Percentiles rank a stretch among this genome's conserved stretches.
phyloP scores from a whole-genome alignment of 768 basidiomycete species.

The Rubroboletus satanas region DNA sequence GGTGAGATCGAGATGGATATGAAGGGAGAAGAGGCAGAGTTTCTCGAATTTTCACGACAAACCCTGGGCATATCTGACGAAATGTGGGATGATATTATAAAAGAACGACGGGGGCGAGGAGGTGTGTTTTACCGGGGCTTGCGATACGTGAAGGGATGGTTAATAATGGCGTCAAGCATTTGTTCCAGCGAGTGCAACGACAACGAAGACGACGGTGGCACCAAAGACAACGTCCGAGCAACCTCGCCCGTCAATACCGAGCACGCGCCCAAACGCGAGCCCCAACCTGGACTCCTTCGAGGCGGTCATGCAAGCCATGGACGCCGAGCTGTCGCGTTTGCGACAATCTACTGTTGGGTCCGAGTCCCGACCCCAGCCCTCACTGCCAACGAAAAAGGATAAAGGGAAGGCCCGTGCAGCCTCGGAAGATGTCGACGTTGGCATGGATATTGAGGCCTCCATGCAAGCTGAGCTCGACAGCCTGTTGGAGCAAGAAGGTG shows the following conservation, averaged over 20 bases:
- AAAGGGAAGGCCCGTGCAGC: slow-evolving; percentile 36
- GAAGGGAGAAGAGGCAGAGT: slow-evolving; percentile 91
- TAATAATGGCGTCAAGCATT: slow-evolving; percentile 45
- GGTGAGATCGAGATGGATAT: slow-evolving; percentile 88
- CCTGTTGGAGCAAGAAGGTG: slow-evolving; percentile 48
- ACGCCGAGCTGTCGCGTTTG: slow-evolving; percentile 64
- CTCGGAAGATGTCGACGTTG: slow-evolving; percentile 42
- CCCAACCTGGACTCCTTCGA: slow-evolving; percentile 89
- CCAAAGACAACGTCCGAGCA: slow-evolving; percentile 9
- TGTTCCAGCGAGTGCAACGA: slow-evolving; percentile 39
- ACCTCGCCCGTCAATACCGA: slow-evolving; percentile 26
- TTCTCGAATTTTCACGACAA: slow-evolving; percentile 91
- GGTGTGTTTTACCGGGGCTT: slow-evolving; percentile 48
- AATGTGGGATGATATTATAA: slow-evolving; percentile 86
- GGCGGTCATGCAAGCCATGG: slow-evolving; percentile 94
- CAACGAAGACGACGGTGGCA: background rate
- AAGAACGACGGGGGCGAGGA: slow-evolving; percentile 72
- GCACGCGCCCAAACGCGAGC: slow-evolving; percentile 47
- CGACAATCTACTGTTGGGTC: slow-evolving; percentile 27
- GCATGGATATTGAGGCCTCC: slow-evolving; percentile 71
- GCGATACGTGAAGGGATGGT: background rate
- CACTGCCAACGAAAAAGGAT: slow-evolving; percentile 41
- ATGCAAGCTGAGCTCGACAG: slow-evolving; percentile 87
- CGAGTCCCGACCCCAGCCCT: slow-evolving; percentile 11
- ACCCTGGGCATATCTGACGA: slow-evolving; percentile 83